These are phyloP conservation scores for Cubamyces sp. DNA, from an alignment of 768 basidiomycete genomes.

Conservation along the genomic window DNA sequence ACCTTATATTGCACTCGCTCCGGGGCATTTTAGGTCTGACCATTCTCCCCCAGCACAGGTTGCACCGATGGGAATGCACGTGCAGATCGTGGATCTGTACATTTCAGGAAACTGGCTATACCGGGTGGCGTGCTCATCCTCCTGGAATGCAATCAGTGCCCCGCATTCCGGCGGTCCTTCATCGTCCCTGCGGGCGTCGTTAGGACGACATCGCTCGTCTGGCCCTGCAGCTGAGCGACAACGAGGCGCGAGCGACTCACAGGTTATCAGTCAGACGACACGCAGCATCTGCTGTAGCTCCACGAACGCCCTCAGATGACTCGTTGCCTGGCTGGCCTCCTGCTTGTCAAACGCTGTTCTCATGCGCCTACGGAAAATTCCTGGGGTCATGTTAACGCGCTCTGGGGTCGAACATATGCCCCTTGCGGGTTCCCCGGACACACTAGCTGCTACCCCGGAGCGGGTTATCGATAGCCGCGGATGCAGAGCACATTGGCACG, in stretches of 20 bases:
- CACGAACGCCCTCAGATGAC: conserved; percentile 21
- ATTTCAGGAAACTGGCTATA: conserved; percentile 3
- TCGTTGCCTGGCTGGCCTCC: conserved; percentile 11
- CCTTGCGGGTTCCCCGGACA: neutral
- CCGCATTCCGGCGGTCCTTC: neutral
- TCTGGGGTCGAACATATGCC: conserved; percentile 4
- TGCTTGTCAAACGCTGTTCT: conserved; percentile 11
- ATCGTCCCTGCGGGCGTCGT: conserved; percentile 16
- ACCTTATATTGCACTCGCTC: neutral
- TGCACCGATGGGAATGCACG: neutral
- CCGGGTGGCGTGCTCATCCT: neutral
- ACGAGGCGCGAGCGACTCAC: conserved; percentile 3
- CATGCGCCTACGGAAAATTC: conserved; percentile 10
- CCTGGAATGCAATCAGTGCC: conserved; percentile 5
- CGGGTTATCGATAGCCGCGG: conserved; percentile 14
- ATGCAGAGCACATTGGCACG: neutral
- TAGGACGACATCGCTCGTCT: conserved; percentile 14
- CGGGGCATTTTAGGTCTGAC: conserved; percentile 1
- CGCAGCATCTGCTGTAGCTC: conserved; percentile 14
- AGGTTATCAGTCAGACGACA: conserved; percentile 8
- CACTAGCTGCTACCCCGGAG: neutral
- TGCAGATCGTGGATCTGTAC: neutral
- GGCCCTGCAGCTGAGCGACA: conserved; percentile 5
- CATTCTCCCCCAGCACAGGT: neutral
- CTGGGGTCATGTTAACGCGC: conserved; percentile 16